These are phyloP conservation scores for Opeltia flavorubescens DNA, from an alignment of 495 filamentous ascomycete genomes.

Conservation along the genomic window DNA sequence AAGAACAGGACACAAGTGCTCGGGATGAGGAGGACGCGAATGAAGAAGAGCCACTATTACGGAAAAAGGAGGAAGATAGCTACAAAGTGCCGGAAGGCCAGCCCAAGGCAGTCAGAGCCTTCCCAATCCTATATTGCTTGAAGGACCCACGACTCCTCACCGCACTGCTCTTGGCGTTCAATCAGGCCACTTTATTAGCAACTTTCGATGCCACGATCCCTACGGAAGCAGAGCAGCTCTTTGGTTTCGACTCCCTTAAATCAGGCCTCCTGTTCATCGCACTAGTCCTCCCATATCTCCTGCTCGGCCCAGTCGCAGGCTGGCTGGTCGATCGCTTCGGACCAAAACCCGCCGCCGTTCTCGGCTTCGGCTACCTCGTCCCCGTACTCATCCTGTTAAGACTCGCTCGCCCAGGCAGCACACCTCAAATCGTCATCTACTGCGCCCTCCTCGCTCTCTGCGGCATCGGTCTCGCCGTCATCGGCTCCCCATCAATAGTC, in stretches of 20 bases:
- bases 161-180: conserved; percentile 31
- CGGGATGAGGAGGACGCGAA: conserved; percentile 11
- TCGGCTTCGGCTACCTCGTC: conserved; percentile 34
- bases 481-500: conserved; percentile 32
- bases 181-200: conserved; percentile 35
- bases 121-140: conserved; percentile 35
- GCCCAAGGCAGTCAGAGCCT: conserved; percentile 18
- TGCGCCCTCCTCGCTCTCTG: conserved; percentile 32
- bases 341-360: conserved; percentile 29
- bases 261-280: conserved; percentile 41
- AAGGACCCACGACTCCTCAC: conserved; percentile 29
- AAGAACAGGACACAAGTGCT: conserved; percentile 5
- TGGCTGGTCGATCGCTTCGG: conserved; percentile 38
- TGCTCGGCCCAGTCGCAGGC: conserved; percentile 36
- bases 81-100: conserved; percentile 27
- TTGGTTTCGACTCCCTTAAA: conserved; percentile 36
- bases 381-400: conserved; percentile 35
- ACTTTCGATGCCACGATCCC: conserved; percentile 44
- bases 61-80: conserved; percentile 17
- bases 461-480: conserved; percentile 33
- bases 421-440: conserved; percentile 26
- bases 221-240: conserved; percentile 34
- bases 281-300: conserved; percentile 30
- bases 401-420: conserved; percentile 24
- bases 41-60: conserved; percentile 25